phyloP scores from a whole-genome alignment of 345 rosid genomes.

The Eucalyptus grandis region DNA sequence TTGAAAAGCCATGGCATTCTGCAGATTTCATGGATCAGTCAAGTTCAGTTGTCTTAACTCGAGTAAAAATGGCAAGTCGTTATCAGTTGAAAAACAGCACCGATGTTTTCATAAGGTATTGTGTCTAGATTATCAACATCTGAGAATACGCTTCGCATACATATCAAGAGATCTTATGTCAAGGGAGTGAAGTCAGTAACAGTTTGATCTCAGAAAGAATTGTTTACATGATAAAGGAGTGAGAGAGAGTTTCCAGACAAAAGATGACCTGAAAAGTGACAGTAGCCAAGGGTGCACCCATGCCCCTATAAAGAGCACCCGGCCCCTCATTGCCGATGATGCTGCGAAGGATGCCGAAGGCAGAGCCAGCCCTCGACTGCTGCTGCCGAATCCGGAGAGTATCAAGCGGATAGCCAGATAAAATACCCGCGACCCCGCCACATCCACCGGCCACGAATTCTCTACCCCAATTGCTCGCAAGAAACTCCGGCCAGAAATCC shows the following conservation, averaged over 20 bases:
- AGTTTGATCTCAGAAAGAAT: neutral
- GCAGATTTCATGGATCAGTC: slow-evolving; percentile 3
- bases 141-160: neutral
- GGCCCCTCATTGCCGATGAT: slow-evolving; percentile 60
- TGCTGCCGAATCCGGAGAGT: slow-evolving; percentile 80
- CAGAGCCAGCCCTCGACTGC: slow-evolving; percentile 39
- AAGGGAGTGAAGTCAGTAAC: neutral
- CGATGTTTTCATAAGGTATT: neutral
- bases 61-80: neutral
- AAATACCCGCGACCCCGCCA: slow-evolving; percentile 85
- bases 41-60: neutral
- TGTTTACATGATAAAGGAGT: neutral
- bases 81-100: neutral
- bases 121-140: neutral
- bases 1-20: slow-evolving; percentile 97
- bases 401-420: slow-evolving; percentile 90
- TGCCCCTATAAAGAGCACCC: slow-evolving; percentile 72
- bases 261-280: slow-evolving; percentile 79
- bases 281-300: slow-evolving; percentile 90
- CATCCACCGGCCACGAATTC: slow-evolving; percentile 93
- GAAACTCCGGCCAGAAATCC: slow-evolving; percentile 97
- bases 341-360: slow-evolving; percentile 49
- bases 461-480: slow-evolving; percentile 73
- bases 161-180: neutral
- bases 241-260: neutral